A percentile compares a stretch with the other conserved stretches of the same genome.
Conservation (phyloP, 2,329 filamentous ascomycete species). For the Madurella fahalii region DNA sequence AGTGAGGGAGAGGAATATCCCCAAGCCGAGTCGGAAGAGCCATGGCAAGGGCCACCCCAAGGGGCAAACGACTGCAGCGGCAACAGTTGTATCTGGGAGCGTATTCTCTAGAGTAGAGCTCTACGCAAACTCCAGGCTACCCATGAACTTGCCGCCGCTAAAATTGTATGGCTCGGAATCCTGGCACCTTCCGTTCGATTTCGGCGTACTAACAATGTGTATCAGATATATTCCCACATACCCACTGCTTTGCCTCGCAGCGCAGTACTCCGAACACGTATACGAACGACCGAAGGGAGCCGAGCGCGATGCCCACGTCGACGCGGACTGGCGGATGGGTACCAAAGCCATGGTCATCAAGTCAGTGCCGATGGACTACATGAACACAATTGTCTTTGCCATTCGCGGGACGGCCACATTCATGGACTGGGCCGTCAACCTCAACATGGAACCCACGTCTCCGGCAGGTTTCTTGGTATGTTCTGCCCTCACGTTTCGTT, state of each 20-base stretch:
- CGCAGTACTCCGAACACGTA: conserved; percentile 70
- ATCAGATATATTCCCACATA: conserved; percentile 68
- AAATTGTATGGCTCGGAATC: conserved; percentile 50
- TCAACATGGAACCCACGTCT: conserved; percentile 62
- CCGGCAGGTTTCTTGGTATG: conserved; percentile 63
- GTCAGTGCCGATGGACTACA: conserved; percentile 71
- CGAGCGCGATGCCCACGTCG: conserved; percentile 65
- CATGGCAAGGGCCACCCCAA: conserved; percentile 34
- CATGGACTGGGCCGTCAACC: conserved; percentile 83
- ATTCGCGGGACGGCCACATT: conserved; percentile 77
- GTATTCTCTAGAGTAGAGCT: conserved; percentile 74
- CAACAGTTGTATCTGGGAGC: conserved; percentile 43
- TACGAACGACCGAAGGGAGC: conserved; percentile 61
- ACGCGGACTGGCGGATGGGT: conserved; percentile 67
- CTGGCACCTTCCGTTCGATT: not conserved
- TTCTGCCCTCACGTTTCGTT: not conserved
- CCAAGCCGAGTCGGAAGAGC: conserved; percentile 29
- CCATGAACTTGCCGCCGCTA: conserved; percentile 62
- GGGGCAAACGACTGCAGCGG: conserved; percentile 34
- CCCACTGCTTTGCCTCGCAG: conserved; percentile 72
- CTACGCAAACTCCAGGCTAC: conserved; percentile 73
- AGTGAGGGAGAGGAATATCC: conserved; percentile 11
- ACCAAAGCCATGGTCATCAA: conserved; percentile 85
- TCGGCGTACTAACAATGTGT: conserved; percentile 19
- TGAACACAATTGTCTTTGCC: conserved; percentile 76